Conservation (phyloP, 441 rosid genomes). For the Eutrema salsugineum region DNA sequence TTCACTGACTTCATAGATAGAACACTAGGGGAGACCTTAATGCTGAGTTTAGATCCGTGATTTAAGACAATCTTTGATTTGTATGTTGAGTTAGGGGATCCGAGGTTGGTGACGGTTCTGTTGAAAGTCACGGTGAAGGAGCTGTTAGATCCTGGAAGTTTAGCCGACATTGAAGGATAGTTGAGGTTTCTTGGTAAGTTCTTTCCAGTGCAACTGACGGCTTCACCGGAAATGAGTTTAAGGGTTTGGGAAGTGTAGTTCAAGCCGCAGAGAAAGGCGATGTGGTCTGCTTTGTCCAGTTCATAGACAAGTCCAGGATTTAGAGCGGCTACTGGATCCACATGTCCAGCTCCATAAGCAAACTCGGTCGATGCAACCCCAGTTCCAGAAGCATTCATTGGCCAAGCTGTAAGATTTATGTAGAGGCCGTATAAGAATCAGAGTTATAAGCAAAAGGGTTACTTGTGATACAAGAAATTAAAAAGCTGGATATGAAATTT, state of each 20-base stretch:
- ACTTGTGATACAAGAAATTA: not conserved
- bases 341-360: not conserved
- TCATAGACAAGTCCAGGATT: too few relatives aligned
- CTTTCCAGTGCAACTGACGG: not conserved
- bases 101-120: not conserved
- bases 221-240: not conserved
- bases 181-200: not conserved
- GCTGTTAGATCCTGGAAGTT: not conserved
- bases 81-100: not conserved
- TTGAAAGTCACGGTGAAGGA: not conserved
- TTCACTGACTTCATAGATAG: conserved; percentile 28
- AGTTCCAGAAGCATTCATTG: not conserved
- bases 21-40: conserved; percentile 13
- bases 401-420: not conserved
- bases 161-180: not conserved
- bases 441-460: not conserved
- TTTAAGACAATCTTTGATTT: not conserved
- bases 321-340: too few relatives aligned
- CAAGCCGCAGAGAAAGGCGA: not conserved
- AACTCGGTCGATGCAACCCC: not conserved
- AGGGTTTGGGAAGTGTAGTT: not conserved
- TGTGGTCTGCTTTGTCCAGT: not conserved
- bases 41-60: too few relatives aligned
- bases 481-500: not conserved
- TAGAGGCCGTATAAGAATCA: not conserved